Evolutionary conservation across 495 filamentous ascomycete species (phyloP).

Genomic region (Xylaria telfairii): DNA sequence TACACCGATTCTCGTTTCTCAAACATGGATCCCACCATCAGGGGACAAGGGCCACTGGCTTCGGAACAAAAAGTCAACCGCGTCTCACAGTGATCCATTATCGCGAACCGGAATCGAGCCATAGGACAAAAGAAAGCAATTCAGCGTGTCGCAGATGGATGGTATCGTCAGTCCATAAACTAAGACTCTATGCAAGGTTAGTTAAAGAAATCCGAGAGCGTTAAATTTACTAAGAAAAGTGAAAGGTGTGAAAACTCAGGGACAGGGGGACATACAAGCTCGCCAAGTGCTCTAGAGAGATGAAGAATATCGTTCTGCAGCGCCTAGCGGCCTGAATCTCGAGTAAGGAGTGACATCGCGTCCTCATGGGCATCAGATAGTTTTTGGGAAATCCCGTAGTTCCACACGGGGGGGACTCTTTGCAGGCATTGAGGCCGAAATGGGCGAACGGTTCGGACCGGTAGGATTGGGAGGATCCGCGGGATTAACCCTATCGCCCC

Average conservation of each 20-base stretch:
- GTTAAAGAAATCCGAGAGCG: neutral
- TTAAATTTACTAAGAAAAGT: neutral
- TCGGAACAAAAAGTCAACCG: neutral
- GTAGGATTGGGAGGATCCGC: too few species aligned
- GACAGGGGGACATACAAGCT: neutral
- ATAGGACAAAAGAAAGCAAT: neutral
- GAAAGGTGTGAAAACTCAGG: neutral
- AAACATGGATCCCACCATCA: neutral
- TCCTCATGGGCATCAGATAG: too few species aligned
- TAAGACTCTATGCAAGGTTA: neutral
- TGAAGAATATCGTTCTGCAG: neutral
- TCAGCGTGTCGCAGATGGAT: too few species aligned
- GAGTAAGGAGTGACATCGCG: too few species aligned
- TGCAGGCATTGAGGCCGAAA: too few species aligned
- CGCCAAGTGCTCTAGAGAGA: neutral
- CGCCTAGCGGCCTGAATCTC: neutral
- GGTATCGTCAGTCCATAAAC: neutral
- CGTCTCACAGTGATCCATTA: neutral
- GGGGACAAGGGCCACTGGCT: neutral
- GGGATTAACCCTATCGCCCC: too few species aligned
- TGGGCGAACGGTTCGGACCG: too few species aligned
- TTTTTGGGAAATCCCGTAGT: too few species aligned
- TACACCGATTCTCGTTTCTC: neutral
- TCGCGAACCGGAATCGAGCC: neutral
- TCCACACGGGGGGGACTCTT: too few species aligned